These are phyloP conservation scores for Delphinella strobiligena DNA, from an alignment of 2,329 filamentous ascomycete species.

Conservation along the genomic window DNA sequence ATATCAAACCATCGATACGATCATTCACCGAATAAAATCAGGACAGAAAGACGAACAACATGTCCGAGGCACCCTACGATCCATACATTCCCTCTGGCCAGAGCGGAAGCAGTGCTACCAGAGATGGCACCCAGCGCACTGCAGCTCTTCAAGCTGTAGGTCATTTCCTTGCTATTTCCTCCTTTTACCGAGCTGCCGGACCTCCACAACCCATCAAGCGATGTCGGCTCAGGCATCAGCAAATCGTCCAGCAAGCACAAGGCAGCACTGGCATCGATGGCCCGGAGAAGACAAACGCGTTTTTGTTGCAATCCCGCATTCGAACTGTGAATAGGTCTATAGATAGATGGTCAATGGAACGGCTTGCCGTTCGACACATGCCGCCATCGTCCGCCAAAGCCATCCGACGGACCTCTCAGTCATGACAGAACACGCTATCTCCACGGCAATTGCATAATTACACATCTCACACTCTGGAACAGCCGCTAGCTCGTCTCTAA, in stretches of 20 bases:
- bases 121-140: slow-evolving; percentile 50
- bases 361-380: no score
- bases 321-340: neutral
- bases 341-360: neutral
- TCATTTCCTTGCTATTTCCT: slow-evolving; percentile 19
- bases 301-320: neutral
- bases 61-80: slow-evolving; percentile 64
- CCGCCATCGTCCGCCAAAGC: no score
- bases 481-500: neutral
- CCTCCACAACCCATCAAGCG: no score
- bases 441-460: no score
- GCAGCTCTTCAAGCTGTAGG: slow-evolving; percentile 77
- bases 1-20: neutral
- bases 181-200: no score
- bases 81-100: slow-evolving; percentile 59
- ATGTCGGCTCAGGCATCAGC: no score
- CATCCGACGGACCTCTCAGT: no score
- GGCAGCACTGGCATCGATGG: no score
- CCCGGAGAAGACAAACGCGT: no score
- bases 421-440: no score
- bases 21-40: neutral
- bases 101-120: slow-evolving; percentile 34
- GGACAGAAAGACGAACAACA: slow-evolving; percentile 20
- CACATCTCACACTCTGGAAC: neutral
- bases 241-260: no score